Evolutionary conservation across 805 yeast species (phyloP).

Genomic region (Nakazawaea laoshanensis): DNA sequence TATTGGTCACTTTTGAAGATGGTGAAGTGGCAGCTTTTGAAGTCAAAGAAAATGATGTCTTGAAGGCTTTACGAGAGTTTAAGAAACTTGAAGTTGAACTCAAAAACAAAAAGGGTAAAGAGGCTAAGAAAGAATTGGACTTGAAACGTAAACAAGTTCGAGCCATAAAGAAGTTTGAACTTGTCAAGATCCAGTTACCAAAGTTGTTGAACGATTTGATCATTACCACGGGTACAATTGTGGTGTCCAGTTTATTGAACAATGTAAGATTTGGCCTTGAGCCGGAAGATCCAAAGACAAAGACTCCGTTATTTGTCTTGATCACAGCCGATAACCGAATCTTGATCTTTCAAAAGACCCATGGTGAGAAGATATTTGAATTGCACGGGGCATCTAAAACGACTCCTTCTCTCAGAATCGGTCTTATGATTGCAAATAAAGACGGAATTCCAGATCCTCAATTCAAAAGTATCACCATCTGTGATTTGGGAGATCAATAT

Average conservation of each 20-base stretch:
- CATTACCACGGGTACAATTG: slow-evolving; percentile 62
- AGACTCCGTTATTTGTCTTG: slow-evolving; percentile 43
- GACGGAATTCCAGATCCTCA: slow-evolving; percentile 62
- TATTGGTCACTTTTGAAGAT: slow-evolving; percentile 54
- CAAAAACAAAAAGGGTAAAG: slow-evolving; percentile 8
- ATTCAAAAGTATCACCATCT: slow-evolving; percentile 56
- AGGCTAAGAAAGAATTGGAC: slow-evolving; percentile 4
- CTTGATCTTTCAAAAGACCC: slow-evolving; percentile 51
- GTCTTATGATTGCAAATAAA: slow-evolving; percentile 37
- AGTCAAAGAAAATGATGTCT: slow-evolving; percentile 15
- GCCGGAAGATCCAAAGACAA: slow-evolving; percentile 17
- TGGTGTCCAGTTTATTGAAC: slow-evolving; percentile 39
- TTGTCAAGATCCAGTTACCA: slow-evolving; percentile 23
- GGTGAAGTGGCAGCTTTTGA: slow-evolving; percentile 64
- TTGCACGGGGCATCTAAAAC: slow-evolving; percentile 39
- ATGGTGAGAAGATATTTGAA: slow-evolving; percentile 45
- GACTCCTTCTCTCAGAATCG: slow-evolving; percentile 32
- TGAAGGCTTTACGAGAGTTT: slow-evolving; percentile 9
- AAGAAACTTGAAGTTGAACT: slow-evolving; percentile 10
- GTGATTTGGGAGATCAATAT: slow-evolving; percentile 53
- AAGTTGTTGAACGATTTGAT: slow-evolving; percentile 32
- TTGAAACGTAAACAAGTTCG: slow-evolving; percentile 4
- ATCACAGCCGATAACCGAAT: slow-evolving; percentile 75
- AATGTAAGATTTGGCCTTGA: slow-evolving; percentile 26
- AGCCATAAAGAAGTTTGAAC: slow-evolving; percentile 10